Base-by-base conservation (phyloP, 2,329 filamentous ascomycete genomes). In the Penicillium sp. region DNA sequence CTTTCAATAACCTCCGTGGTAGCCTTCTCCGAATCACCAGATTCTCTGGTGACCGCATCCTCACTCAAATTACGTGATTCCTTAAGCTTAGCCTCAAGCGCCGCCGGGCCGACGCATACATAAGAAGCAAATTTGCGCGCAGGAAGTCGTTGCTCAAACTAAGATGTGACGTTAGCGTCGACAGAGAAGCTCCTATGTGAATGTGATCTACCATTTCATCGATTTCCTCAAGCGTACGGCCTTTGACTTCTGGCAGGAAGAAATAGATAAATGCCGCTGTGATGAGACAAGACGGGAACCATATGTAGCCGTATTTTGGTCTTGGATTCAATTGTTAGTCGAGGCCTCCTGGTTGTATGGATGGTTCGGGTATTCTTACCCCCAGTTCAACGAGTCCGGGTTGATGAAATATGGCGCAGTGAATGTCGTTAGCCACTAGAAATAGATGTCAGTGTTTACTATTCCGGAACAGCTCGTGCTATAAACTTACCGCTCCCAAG, bases 361-460 rank as follows among this genome's bases (percentile, higher is more conserved):
- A 18, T 11, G 18, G 40, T 1, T 39, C 14, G 27, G 11, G 10
- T 25, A 10, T 10, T 11, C 56, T 50, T 46, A 62, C 9, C 81
- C 81, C 81, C 81, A 84, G 57, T 79, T 77, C 35, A 84, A 64
- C 1, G 76, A 65, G 13, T 69, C 63, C 0, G 79, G 77, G 55
- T 83, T 83, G 66, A 84, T 83, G 58, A 84, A 84, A 59, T 83
- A 83, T 0, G 80, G 81, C 2, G 80, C 79, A 0, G 81, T 83
- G 57, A 83, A 83, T 0, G 79, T 81, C 0, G 79, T 79, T 6
- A 81, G 70, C 81, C 81, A 83, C 57, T 69, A 48, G 10, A 30
- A 18, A 9, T 4, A 39, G 0, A 35, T 30, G 22, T 54, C 31
- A 54, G 46, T 18, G 24, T 13, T 13, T 31, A 5, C 14, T 40